A percentile compares a stretch with the other conserved stretches of the same genome.
Evolutionary conservation across 768 basidiomycete genomes (phyloP).

Genomic region (Agaricus subrufescens): DNA sequence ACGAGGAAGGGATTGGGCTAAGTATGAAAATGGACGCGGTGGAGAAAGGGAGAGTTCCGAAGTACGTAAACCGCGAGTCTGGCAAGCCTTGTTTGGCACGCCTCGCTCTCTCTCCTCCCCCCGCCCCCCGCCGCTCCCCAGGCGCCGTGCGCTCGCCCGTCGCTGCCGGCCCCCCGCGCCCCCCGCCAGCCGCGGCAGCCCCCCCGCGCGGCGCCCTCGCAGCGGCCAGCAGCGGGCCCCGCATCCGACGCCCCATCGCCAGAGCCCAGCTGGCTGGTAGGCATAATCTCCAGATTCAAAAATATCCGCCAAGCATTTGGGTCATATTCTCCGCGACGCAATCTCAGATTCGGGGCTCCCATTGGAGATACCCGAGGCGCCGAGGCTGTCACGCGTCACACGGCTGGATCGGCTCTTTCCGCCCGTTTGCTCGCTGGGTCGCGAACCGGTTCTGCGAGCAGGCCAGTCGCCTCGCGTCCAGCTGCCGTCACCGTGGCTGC

Average conservation of each 20-base stretch:
- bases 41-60: conserved; percentile 42
- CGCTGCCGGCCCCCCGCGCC: not conserved
- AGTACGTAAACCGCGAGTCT: conserved; percentile 32
- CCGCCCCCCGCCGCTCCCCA: not conserved
- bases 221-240: not conserved
- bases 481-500: conserved; percentile 1
- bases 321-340: conserved; percentile 13
- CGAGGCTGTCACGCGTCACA: conserved; percentile 23
- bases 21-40: conserved; percentile 25
- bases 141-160: not conserved
- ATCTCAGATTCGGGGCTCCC: conserved; percentile 13
- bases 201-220: not conserved
- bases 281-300: conserved; percentile 13
- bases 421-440: conserved; percentile 7
- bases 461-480: conserved; percentile 6
- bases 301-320: conserved; percentile 11
- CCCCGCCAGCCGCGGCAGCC: not conserved
- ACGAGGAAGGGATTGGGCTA: conserved; percentile 6
- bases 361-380: conserved; percentile 30
- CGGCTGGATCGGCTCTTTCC: conserved; percentile 10
- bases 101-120: not conserved
- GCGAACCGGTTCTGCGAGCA: conserved; percentile 10
- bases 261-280: not conserved
- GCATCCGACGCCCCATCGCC: too few relatives aligned
- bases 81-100: conserved; percentile 18